Conservation (phyloP, 768 basidiomycete genomes). For the Royoungia palumana region DNA sequence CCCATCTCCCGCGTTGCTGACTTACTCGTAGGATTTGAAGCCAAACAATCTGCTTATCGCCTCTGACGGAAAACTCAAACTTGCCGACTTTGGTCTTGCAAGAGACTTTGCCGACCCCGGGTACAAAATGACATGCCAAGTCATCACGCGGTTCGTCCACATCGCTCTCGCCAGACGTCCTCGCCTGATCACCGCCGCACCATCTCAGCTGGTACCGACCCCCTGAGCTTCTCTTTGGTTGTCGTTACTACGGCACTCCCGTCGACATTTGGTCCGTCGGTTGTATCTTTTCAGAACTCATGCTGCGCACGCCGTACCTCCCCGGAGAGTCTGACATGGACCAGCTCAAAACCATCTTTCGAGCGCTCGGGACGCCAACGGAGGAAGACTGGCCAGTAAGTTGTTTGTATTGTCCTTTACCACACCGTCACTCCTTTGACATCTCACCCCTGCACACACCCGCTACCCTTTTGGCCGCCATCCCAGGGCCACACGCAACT, state of each 20-base stretch:
- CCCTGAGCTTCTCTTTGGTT: conserved; percentile 90
- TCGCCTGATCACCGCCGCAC: neutral
- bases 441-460: neutral
- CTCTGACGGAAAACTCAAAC: conserved; percentile 86
- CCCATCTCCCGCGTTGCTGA: conserved; percentile 8
- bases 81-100: conserved; percentile 98
- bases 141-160: conserved; percentile 81
- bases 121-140: conserved; percentile 96
- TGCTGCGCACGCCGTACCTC: conserved; percentile 93
- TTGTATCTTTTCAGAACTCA: conserved; percentile 96
- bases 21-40: conserved; percentile 75
- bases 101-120: conserved; percentile 94
- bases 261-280: conserved; percentile 98
- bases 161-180: neutral
- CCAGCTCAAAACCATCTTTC: conserved; percentile 91
- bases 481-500: conserved; percentile 82
- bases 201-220: conserved; percentile 94
- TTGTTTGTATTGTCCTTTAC: conserved; percentile 1
- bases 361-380: conserved; percentile 91
- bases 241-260: conserved; percentile 84
- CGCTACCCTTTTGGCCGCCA: too few species aligned
- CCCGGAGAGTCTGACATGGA: conserved; percentile 97
- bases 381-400: conserved; percentile 97
- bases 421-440: neutral
- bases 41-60: conserved; percentile 97